phyloP scores from a whole-genome alignment of 1,284 basidiomycete species.

The Athelia sp. region DNA sequence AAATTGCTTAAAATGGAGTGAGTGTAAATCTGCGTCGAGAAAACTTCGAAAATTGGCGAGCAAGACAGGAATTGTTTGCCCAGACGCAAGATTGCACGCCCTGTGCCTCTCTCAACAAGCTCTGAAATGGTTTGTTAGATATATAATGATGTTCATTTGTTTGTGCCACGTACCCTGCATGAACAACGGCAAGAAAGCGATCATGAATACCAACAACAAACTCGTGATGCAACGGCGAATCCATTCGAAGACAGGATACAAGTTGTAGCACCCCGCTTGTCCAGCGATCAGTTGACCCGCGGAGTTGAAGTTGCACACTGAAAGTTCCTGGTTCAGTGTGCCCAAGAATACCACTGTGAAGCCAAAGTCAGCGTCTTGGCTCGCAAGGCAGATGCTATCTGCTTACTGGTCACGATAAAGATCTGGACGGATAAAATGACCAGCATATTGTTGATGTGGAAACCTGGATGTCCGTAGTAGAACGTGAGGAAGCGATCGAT shows the following conservation, averaged over 20 bases:
- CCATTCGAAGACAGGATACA: slow-evolving; percentile 87
- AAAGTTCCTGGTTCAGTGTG: slow-evolving; percentile 77
- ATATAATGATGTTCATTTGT: neutral
- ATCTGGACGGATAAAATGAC: slow-evolving; percentile 93
- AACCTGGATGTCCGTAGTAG: slow-evolving; percentile 99
- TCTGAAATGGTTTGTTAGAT: slow-evolving; percentile 42
- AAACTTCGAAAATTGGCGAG: slow-evolving; percentile 94
- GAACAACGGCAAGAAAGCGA: slow-evolving; percentile 90
- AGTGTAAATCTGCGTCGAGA: slow-evolving; percentile 94
- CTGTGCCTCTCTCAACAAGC: slow-evolving; percentile 88
- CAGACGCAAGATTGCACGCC: slow-evolving; percentile 83
- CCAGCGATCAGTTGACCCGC: slow-evolving; percentile 68
- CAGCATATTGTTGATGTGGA: slow-evolving; percentile 99
- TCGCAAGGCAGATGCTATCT: no score
- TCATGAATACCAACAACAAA: slow-evolving; percentile 96
- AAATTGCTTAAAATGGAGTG: slow-evolving; percentile 93
- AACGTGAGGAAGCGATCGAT: slow-evolving; percentile 99
- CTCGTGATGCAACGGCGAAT: slow-evolving; percentile 92
- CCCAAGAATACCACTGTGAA: slow-evolving; percentile 84
- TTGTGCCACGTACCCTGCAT: slow-evolving; percentile 66
- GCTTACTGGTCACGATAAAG: slow-evolving; percentile 82
- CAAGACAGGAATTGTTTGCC: slow-evolving; percentile 89
- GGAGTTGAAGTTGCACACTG: slow-evolving; percentile 74
- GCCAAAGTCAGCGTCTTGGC: slow-evolving; percentile 6
- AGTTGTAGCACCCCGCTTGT: slow-evolving; percentile 87